Conservation (phyloP, 805 yeast species). For the Cyberlindnera mrakii region DNA sequence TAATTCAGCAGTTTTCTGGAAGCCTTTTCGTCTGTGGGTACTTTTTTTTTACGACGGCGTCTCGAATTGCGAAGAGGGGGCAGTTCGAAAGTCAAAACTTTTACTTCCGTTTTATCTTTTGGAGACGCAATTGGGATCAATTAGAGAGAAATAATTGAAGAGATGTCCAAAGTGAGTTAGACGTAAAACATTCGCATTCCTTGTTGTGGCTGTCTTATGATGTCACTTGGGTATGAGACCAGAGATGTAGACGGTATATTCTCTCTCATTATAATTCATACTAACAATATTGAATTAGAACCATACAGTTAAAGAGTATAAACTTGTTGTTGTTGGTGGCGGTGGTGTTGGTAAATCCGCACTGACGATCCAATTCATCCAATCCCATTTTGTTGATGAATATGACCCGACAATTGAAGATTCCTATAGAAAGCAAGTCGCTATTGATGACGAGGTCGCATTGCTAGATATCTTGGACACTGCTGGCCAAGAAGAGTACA, state of each 20-base stretch:
- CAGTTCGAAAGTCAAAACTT: no score
- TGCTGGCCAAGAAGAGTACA: constrained; percentile 97
- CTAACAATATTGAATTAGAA: constrained; percentile 5
- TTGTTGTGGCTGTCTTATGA: no score
- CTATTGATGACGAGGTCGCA: constrained; percentile 72
- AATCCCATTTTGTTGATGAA: constrained; percentile 92
- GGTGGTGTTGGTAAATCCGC: constrained; percentile 99
- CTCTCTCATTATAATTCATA: neutral
- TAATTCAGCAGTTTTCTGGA: no score
- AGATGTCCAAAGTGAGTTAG: neutral
- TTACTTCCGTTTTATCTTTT: no score
- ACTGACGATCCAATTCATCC: constrained; percentile 88
- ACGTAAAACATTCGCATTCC: neutral
- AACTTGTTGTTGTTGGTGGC: constrained; percentile 95
- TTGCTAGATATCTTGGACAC: constrained; percentile 89
- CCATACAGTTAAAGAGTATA: constrained; percentile 62
- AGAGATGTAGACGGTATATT: no score
- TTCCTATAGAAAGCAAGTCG: constrained; percentile 82
- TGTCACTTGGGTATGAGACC: no score
- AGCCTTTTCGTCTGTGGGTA: no score
- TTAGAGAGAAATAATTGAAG: neutral
- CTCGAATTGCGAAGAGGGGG: no score
- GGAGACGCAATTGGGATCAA: no score
- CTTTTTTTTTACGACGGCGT: no score
- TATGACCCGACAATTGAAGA: constrained; percentile 98